Conservation (phyloP, 768 basidiomycete species). For the Lepiota venenata region DNA sequence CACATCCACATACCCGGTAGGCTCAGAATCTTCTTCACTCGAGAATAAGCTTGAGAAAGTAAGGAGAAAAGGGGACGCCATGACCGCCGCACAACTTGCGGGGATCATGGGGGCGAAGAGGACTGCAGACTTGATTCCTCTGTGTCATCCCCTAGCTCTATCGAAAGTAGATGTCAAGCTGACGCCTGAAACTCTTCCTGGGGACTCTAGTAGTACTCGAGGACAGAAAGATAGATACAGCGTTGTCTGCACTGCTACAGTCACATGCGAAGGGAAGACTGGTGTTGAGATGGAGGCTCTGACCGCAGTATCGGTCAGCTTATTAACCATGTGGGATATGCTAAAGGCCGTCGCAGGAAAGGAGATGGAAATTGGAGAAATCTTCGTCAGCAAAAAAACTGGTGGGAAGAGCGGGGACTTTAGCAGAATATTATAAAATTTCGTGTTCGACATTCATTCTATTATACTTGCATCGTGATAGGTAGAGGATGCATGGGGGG, state of each 20-base stretch:
- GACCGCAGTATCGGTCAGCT: slow-evolving; percentile 73
- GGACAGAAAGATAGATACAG: slow-evolving; percentile 31
- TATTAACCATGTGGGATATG: slow-evolving; percentile 93
- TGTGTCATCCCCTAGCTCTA: slow-evolving; percentile 82
- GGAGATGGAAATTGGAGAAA: slow-evolving; percentile 76
- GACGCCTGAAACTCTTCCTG: slow-evolving; percentile 34
- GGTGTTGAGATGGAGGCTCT: slow-evolving; percentile 95
- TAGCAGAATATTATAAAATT: slow-evolving; percentile 15
- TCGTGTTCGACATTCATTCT: background rate
- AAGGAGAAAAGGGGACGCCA: slow-evolving; percentile 61
- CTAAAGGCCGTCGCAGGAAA: slow-evolving; percentile 86
- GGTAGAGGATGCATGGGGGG: background rate
- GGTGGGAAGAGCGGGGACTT: slow-evolving; percentile 81
- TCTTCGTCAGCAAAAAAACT: slow-evolving; percentile 61
- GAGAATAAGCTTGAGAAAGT: slow-evolving; percentile 45
- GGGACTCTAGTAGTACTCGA: background rate
- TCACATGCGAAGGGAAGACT: slow-evolving; percentile 75
- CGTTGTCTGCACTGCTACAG: slow-evolving; percentile 64
- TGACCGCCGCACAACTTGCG: slow-evolving; percentile 78
- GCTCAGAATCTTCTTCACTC: slow-evolving; percentile 1
- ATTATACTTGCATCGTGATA: too few relatives aligned
- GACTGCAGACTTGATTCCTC: slow-evolving; percentile 79
- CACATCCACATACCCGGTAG: slow-evolving; percentile 34
- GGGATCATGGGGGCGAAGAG: slow-evolving; percentile 87
- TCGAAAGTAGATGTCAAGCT: slow-evolving; percentile 68